These are phyloP conservation scores for Aureobasidium sp. DNA, from an alignment of 2,329 filamentous ascomycete species.

Conservation along the genomic window DNA sequence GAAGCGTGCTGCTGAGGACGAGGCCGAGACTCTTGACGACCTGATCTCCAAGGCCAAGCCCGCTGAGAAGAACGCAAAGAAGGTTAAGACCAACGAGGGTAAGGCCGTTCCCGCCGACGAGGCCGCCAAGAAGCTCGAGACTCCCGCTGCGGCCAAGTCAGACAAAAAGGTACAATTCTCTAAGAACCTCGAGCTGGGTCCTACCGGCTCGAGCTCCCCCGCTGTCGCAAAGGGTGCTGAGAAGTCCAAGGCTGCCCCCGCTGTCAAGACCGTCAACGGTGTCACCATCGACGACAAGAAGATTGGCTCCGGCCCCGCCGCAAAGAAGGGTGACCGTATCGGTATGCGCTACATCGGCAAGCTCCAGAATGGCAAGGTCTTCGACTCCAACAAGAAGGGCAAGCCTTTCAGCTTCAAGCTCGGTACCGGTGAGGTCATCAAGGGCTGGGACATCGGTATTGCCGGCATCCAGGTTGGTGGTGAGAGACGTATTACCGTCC, in stretches of 20 bases:
- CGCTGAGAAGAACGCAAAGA: constrained; percentile 86
- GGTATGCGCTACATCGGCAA: constrained; percentile 98
- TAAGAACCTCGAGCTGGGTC: constrained; percentile 96
- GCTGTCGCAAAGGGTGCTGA: constrained; percentile 31
- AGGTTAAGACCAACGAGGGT: constrained; percentile 97
- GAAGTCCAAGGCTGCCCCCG: constrained; percentile 47
- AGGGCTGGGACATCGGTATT: constrained; percentile 96
- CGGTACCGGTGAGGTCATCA: constrained; percentile 91
- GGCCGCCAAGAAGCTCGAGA: constrained; percentile 54
- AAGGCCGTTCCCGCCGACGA: constrained; percentile 57
- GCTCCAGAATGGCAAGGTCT: constrained; percentile 83
- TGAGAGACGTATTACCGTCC: constrained; percentile 88
- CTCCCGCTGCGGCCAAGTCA: constrained; percentile 46
- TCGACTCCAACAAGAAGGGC: constrained; percentile 98
- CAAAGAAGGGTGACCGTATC: constrained; percentile 85
- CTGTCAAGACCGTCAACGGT: constrained; percentile 75
- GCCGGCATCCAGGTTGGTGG: constrained; percentile 87
- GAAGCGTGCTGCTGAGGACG: constrained; percentile 79
- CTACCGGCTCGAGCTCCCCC: constrained; percentile 60
- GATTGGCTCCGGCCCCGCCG: constrained; percentile 71
- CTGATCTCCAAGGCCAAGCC: constrained; percentile 69
- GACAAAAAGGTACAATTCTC: constrained; percentile 99
- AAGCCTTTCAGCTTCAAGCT: constrained; percentile 96
- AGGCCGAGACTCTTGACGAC: constrained; percentile 63
- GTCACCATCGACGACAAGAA: constrained; percentile 96